phyloP scores from a whole-genome alignment of 208 protist genomes.

The Strigomonas culicis region DNA sequence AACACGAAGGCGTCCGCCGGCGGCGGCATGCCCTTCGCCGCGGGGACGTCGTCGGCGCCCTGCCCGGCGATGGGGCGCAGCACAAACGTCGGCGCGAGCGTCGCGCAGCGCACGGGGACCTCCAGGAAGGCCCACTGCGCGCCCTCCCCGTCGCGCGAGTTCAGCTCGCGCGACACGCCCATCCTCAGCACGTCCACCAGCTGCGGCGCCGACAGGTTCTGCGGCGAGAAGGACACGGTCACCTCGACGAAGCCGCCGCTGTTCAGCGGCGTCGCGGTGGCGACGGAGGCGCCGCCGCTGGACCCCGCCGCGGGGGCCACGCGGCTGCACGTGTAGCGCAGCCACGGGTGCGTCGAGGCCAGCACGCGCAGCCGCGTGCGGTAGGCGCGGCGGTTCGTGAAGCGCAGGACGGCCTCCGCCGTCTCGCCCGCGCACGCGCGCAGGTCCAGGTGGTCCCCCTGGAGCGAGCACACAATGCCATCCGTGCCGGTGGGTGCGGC shows the following conservation, averaged over 20 bases:
- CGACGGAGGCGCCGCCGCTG: background rate
- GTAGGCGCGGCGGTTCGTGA: slow-evolving; percentile 65
- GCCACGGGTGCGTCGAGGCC: slow-evolving; percentile 64
- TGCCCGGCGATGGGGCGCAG: slow-evolving; percentile 24
- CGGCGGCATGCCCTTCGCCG: background rate
- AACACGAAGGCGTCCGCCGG: slow-evolving; percentile 19
- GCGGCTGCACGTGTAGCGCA: slow-evolving; percentile 45
- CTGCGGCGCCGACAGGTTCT: slow-evolving; percentile 37
- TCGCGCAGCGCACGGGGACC: slow-evolving; percentile 58
- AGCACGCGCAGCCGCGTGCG: slow-evolving; percentile 56
- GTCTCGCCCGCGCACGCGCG: slow-evolving; percentile 28
- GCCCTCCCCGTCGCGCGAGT: slow-evolving; percentile 59
- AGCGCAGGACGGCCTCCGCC: slow-evolving; percentile 38
- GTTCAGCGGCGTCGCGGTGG: slow-evolving; percentile 35
- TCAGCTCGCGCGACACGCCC: slow-evolving; percentile 69
- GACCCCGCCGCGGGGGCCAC: slow-evolving; percentile 38
- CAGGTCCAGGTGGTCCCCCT: slow-evolving; percentile 30
- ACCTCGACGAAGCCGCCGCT: slow-evolving; percentile 86
- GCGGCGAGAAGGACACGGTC: slow-evolving; percentile 55
- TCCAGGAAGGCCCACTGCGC: slow-evolving; percentile 72
- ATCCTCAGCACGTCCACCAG: slow-evolving; percentile 51
- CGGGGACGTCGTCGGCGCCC: background rate
- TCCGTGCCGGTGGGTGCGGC: slow-evolving; percentile 1
- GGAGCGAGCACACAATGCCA: slow-evolving; percentile 54
- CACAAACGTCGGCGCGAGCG: slow-evolving; percentile 48